Evolutionary conservation across 768 basidiomycete genomes (phyloP), one percentile per base, ranked within the genome.

Genomic region (Pulveroboletus frians): DNA sequence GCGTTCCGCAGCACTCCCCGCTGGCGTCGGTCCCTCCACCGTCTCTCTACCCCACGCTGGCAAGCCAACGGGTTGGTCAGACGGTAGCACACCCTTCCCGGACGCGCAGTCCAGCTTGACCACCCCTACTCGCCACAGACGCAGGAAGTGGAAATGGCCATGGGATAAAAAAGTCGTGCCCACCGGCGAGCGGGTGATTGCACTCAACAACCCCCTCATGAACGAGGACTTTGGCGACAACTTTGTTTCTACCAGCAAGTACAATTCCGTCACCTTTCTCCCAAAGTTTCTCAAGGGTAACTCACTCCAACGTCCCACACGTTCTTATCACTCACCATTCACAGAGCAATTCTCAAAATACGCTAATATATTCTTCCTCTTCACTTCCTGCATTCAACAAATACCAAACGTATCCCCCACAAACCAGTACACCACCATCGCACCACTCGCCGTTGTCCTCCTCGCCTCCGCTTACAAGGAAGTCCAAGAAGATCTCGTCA

Each of bases 331-430:
- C 55, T 62, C 32, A 66, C 35, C 13, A 11, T 23, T 26, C 43
- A 6, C 70, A 95, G 94, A 95, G 66, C 93, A 97, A 81, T 96
- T 97, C 75, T 93, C 91, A 38, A 92, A 96, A 80, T 97, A 97
- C 66, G 95, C 96, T 57, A 98, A 99, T 65, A 45, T 98, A 52
- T 99, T 99, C 76, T 99, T 99, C 77, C 76, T 99, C 50, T 98
- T 99, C 74, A 97, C 95, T 27, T 92, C 92, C 17, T 85, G 79
- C 69, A 98, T 98, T 42, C 95, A 98, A 63, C 96, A 99, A 72
- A 93, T 99, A 56, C 96, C 96, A 14, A 90, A 84, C 58, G 94
- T 99, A 7, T 99, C 96, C 1, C 96, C 96, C 14, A 98, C 95
- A 3, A 93, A 96, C 61, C 76, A 71, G 50, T 99, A 89, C 67